These are phyloP conservation scores for Loxodes magnus DNA, from an alignment of 73 alveolate species.

Conservation along the genomic window DNA sequence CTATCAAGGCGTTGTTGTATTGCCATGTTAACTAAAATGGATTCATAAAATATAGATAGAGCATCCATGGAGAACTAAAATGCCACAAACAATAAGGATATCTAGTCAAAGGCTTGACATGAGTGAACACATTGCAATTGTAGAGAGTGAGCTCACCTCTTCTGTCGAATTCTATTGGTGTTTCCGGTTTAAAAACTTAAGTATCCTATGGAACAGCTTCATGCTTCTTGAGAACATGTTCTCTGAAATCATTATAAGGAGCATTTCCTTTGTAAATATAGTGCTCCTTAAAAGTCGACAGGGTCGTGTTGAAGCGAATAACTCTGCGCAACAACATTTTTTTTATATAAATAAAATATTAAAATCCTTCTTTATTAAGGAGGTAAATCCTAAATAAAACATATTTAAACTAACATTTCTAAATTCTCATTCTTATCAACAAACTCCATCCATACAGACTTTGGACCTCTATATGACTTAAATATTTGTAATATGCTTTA, in stretches of 20 bases:
- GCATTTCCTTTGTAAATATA: conserved; percentile 5
- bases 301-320: neutral
- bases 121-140: conserved; percentile 64
- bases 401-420: too few relatives aligned
- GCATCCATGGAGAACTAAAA: conserved; percentile 51
- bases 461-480: too few relatives aligned
- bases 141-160: conserved; percentile 74
- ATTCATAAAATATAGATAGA: conserved; percentile 65
- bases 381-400: too few relatives aligned
- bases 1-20: conserved; percentile 29
- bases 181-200: conserved; percentile 70
- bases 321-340: too few relatives aligned
- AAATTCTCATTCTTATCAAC: too few relatives aligned
- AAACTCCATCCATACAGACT: too few relatives aligned
- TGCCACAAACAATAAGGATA: conserved; percentile 68
- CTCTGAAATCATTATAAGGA: neutral
- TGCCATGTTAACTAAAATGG: conserved; percentile 73
- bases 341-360: too few relatives aligned
- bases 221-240: conserved; percentile 7
- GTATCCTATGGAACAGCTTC: conserved; percentile 34
- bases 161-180: conserved; percentile 76
- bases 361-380: too few relatives aligned
- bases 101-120: conserved; percentile 44
- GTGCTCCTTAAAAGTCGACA: conserved; percentile 3
- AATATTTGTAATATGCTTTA: too few relatives aligned